Evolutionary conservation across 2,329 filamentous ascomycete species (phyloP).

Genomic region (Cercospora nicotianae): DNA sequence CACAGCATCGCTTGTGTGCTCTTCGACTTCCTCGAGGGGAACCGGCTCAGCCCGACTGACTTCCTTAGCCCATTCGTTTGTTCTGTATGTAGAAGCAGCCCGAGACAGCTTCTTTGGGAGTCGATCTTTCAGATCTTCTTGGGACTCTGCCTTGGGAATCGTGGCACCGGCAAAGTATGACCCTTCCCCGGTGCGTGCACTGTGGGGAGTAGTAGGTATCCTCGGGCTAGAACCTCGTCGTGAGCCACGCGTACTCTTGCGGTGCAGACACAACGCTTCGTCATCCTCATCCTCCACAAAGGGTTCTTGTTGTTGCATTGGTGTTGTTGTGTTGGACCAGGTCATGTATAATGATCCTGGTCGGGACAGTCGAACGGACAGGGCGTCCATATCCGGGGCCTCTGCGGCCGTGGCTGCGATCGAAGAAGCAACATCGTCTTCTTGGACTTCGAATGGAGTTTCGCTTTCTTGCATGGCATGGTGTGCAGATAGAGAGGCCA

Average conservation of each 20-base stretch:
- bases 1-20: constrained; percentile 44
- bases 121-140: constrained; percentile 53
- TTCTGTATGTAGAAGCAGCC: constrained; percentile 79
- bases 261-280: constrained; percentile 21
- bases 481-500: constrained; percentile 19
- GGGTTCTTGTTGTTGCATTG: constrained; percentile 8
- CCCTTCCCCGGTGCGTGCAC: constrained; percentile 7
- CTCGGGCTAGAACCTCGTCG: neutral
- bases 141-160: neutral
- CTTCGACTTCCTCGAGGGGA: constrained; percentile 38
- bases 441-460: constrained; percentile 42
- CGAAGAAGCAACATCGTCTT: constrained; percentile 28
- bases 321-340: constrained; percentile 5
- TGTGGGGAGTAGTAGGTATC: constrained; percentile 11
- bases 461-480: constrained; percentile 23
- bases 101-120: constrained; percentile 72
- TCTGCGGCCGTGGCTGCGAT: constrained; percentile 27
- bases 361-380: constrained; percentile 23
- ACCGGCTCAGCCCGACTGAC: constrained; percentile 72
- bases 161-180: constrained; percentile 6
- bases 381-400: constrained; percentile 26
- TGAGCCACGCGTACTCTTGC: constrained; percentile 14
- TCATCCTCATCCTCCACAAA: constrained; percentile 25
- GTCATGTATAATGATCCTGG: constrained; percentile 21
- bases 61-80: constrained; percentile 96